A percentile compares a stretch with the other conserved stretches of the same genome.
These are phyloP conservation scores for Gossypium herbaceum DNA, from an alignment of 345 rosid species.

Conservation along the genomic window DNA sequence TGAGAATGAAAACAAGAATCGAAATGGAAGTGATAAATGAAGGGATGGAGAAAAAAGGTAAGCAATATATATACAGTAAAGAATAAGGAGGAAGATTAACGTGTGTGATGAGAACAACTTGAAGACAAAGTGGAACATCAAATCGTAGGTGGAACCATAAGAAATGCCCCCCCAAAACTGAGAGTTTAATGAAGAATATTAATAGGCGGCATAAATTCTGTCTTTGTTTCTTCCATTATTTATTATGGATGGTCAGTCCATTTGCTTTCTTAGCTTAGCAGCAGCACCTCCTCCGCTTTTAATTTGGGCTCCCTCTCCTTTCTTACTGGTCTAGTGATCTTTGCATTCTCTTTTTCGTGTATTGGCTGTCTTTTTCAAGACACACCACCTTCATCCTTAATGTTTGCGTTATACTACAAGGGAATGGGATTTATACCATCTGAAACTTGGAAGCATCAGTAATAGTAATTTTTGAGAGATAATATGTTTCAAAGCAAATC, in stretches of 20 bases:
- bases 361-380: neutral
- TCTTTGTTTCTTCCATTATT: neutral
- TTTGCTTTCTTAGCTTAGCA: neutral
- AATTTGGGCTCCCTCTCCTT: neutral
- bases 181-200: slow-evolving; percentile 17
- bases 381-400: too few relatives aligned
- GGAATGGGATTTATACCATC: too few relatives aligned
- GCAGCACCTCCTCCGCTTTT: neutral
- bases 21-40: too few relatives aligned
- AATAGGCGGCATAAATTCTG: slow-evolving; percentile 16
- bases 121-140: slow-evolving; percentile 17
- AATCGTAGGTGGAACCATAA: slow-evolving; percentile 16
- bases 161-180: slow-evolving; percentile 2
- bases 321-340: neutral
- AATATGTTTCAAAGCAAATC: too few relatives aligned
- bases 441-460: too few relatives aligned
- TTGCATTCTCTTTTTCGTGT: neutral
- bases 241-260: neutral
- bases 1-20: too few relatives aligned
- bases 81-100: too few relatives aligned
- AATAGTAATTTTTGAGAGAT: too few relatives aligned
- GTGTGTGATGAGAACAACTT: too few relatives aligned
- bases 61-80: too few relatives aligned
- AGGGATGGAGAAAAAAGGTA: too few relatives aligned
- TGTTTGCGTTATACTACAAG: too few relatives aligned